A percentile compares a stretch with the other conserved stretches of the same genome.
phyloP scores from a whole-genome alignment of 169 alveolate species.

The Eimeria mitis region DNA sequence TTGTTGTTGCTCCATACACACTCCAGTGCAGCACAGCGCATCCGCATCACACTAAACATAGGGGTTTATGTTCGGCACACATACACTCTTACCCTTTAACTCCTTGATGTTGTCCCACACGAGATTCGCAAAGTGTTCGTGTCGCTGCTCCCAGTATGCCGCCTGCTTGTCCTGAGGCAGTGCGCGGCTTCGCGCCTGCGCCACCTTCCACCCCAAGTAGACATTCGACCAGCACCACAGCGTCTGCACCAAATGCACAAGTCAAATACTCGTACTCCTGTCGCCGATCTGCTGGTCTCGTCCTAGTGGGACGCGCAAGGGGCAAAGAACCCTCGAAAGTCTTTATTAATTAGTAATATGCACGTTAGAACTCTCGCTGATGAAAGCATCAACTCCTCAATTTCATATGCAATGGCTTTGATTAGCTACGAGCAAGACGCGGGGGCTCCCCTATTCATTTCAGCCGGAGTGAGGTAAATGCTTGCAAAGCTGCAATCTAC shows the following conservation, averaged over 20 bases:
- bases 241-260: slow-evolving; percentile 83
- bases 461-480: background rate
- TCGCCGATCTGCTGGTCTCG: background rate
- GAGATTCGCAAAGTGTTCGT: slow-evolving; percentile 92
- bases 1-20: background rate
- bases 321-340: background rate
- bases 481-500: background rate
- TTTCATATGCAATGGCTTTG: background rate
- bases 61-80: no score
- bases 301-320: background rate
- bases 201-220: slow-evolving; percentile 90
- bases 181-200: slow-evolving; percentile 88
- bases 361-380: background rate
- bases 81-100: slow-evolving; percentile 85
- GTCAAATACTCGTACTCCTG: background rate
- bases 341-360: background rate
- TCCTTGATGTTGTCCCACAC: slow-evolving; percentile 92
- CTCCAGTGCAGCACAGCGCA: background rate
- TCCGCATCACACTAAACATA: background rate
- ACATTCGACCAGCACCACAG: slow-evolving; percentile 92
- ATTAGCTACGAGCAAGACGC: background rate
- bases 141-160: slow-evolving; percentile 94
- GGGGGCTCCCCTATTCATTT: background rate
- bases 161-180: slow-evolving; percentile 88
- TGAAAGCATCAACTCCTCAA: background rate